Conservation (phyloP, 2,329 filamentous ascomycete species). For the Nothophaeocryptopus gaeumannii region DNA sequence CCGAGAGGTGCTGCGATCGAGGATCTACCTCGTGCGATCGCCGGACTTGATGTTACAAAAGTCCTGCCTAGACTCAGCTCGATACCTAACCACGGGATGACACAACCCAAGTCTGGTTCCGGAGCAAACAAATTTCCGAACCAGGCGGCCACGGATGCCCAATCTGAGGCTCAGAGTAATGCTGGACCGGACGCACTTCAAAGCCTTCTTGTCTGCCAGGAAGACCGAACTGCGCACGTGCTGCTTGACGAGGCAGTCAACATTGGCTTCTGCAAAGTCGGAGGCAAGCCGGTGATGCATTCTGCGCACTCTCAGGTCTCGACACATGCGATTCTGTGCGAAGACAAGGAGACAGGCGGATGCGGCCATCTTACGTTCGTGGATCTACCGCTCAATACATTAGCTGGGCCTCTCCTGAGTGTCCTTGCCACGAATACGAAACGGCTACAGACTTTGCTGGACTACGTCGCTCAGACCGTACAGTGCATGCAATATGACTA, state of each 20-base stretch:
- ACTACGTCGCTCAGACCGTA: constrained; percentile 80
- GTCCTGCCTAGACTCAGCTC: constrained; percentile 66
- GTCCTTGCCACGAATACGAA: constrained; percentile 84
- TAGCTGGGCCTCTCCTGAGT: constrained; percentile 63
- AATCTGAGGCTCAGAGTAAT: constrained; percentile 24
- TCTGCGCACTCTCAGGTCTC: constrained; percentile 70
- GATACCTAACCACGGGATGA: constrained; percentile 50
- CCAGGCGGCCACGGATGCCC: constrained; percentile 26
- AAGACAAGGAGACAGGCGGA: constrained; percentile 5
- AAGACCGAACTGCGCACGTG: constrained; percentile 23
- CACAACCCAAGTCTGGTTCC: constrained; percentile 20
- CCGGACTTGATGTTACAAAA: constrained; percentile 71
- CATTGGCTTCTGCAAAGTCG: constrained; percentile 25
- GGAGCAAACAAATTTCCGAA: constrained; percentile 29
- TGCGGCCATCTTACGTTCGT: constrained; percentile 19
- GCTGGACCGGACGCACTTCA: constrained; percentile 18
- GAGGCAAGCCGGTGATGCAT: constrained; percentile 46
- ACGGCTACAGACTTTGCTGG: constrained; percentile 75
- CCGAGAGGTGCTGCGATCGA: constrained; percentile 3
- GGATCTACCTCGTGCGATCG: constrained; percentile 66
- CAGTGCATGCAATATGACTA: constrained; percentile 78
- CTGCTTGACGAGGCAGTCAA: constrained; percentile 32
- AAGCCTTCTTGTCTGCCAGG: constrained; percentile 22
- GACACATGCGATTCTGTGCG: constrained; percentile 67
- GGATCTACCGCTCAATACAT: constrained; percentile 27